phyloP scores from a whole-genome alignment of 2,329 filamentous ascomycete species.

The Fusarium penzigii region DNA sequence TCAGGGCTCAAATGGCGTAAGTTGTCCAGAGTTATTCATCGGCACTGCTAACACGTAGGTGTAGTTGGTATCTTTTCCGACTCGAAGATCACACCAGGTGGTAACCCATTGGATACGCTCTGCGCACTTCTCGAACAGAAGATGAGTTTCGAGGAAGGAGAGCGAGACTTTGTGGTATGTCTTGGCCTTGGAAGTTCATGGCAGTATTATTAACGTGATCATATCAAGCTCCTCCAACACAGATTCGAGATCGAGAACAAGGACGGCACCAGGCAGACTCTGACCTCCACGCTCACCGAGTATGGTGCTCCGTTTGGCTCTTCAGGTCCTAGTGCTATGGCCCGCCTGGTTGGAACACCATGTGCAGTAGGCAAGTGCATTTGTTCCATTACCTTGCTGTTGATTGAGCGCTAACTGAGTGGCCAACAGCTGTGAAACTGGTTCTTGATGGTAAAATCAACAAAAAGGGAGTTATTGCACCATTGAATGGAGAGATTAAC shows the following conservation, averaged over 20 bases:
- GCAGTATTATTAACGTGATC: slow-evolving; percentile 79
- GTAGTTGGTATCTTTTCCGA: too few relatives aligned
- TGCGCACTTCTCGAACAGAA: slow-evolving; percentile 64
- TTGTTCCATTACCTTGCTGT: too few relatives aligned
- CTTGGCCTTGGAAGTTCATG: neutral
- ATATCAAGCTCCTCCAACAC: slow-evolving; percentile 70
- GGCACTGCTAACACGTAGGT: too few relatives aligned
- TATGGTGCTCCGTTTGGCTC: slow-evolving; percentile 81
- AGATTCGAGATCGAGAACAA: slow-evolving; percentile 55
- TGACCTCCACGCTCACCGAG: slow-evolving; percentile 79
- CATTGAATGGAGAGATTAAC: too few relatives aligned
- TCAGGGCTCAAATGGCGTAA: too few relatives aligned
- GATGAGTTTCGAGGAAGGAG: slow-evolving; percentile 67
- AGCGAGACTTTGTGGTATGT: slow-evolving; percentile 56
- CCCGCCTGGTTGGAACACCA: slow-evolving; percentile 76
- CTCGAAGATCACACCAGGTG: slow-evolving; percentile 57
- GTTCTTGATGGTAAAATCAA: too few relatives aligned
- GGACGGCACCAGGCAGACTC: slow-evolving; percentile 75
- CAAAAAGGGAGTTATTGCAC: too few relatives aligned
- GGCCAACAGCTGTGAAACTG: too few relatives aligned
- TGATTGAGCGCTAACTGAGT: too few relatives aligned
- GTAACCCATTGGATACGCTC: slow-evolving; percentile 69
- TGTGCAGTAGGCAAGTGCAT: too few relatives aligned
- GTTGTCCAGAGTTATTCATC: too few relatives aligned
- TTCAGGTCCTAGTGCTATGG: slow-evolving; percentile 85